These are phyloP conservation scores for Calycina marina DNA, from an alignment of 2,329 filamentous ascomycete species.

Conservation along the genomic window DNA sequence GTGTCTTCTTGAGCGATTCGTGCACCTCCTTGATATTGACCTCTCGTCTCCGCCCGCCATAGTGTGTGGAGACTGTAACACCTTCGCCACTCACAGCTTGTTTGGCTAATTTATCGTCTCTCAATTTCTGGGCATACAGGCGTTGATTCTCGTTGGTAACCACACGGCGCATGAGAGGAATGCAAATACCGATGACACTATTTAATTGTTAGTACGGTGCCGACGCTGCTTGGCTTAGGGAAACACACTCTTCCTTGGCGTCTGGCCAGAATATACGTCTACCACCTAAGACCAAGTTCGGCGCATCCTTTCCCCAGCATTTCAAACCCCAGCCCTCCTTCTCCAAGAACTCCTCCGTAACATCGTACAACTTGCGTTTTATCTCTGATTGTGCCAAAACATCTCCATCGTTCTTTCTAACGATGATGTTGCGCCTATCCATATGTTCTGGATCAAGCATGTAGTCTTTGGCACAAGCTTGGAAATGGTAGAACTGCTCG, in stretches of 20 bases:
- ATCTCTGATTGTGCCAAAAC: constrained; percentile 16
- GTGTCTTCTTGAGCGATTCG: too few species aligned
- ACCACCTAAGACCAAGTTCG: constrained; percentile 5
- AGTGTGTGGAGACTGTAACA: too few species aligned
- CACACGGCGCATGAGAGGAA: constrained; percentile 20
- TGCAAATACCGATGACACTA: constrained; percentile 18
- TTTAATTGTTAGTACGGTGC: constrained; percentile 3
- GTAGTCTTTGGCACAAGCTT: constrained; percentile 20
- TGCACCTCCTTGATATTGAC: too few species aligned
- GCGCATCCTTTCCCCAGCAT: constrained; percentile 13
- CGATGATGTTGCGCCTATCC: constrained; percentile 18
- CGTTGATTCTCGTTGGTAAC: constrained; percentile 23
- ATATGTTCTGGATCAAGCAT: constrained; percentile 21
- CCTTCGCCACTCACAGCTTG: constrained; percentile 1
- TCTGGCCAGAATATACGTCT: constrained; percentile 20
- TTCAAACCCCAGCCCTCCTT: constrained; percentile 21
- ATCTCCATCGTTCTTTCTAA: constrained; percentile 12
- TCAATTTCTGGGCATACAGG: constrained; percentile 16
- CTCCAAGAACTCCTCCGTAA: constrained; percentile 17
- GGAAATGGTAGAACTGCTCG: constrained; percentile 19
- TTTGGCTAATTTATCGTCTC: constrained; percentile 8
- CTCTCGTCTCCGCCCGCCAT: too few species aligned
- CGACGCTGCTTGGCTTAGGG: constrained; percentile 3
- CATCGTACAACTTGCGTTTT: constrained; percentile 19
- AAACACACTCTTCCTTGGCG: constrained; percentile 18